Evolutionary conservation across 2,329 filamentous ascomycete genomes (phyloP), one percentile per base, ranked within the genome.

Genomic region (Aspergillus nomiae): DNA sequence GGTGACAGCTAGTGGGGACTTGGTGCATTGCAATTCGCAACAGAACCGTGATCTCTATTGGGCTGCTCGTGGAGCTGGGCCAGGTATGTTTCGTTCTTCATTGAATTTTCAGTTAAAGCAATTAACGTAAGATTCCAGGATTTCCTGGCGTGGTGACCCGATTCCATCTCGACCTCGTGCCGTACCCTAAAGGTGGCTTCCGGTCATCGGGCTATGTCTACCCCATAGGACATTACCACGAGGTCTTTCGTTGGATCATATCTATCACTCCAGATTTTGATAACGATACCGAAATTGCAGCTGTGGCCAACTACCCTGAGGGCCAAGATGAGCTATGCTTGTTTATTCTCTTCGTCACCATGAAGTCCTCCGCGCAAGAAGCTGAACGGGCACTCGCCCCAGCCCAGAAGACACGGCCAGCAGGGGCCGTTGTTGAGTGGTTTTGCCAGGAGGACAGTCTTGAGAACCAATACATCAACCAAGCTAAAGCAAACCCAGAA

Each of bases 61-160:
- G 81, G 82, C 82, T 6, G 82, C 81, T 4, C 73, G 81, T 16
- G 83, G 83, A 3, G 77, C 82, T 10, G 83, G 83, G 16, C 73
- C 71, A 76, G 82, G 84, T 24, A 54, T 61, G 63, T 46, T 30
- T 24, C 50, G 8, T 24, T 43, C 41, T 30, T 9, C 50, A 19
- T 45, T 59, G 9, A 0, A 56, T 51, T 9, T 24, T 4, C 43
- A 21, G 24, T 48, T 32, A 56, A 8, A 56, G 14, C 1, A 12
- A 8, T 45, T 10, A 14, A 10, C 24, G 6, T 9, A 28, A 48
- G 0, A 9, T 2, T 16, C 8, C 11, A 69, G 70, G 62, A 9
- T 86, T 86, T 61, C 84, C 85, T 1, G 85, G 79, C 1, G 74
- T 87, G 8, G 80, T 86, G 3, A 85, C 83, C 1, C 75, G 76